Percentiles rank a stretch among this genome's conserved stretches.
Conservation (phyloP, 345 rosid genomes). For the Psidium guajava region DNA sequence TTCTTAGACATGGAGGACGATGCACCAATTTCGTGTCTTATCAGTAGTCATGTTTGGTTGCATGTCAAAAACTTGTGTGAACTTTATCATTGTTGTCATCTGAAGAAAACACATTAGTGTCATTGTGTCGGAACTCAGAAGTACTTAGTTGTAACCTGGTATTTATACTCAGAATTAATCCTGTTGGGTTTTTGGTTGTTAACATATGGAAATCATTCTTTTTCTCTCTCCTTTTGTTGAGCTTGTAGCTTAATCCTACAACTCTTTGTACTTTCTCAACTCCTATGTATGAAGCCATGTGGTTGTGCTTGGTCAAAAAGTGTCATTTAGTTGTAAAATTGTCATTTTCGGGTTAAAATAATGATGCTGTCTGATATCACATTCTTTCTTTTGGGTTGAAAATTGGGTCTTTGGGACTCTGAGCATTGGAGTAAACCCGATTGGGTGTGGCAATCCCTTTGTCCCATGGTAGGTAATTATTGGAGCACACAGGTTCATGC, state of each 20-base stretch:
- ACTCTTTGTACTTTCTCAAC: neutral
- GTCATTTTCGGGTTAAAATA: neutral
- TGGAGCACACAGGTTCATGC: neutral
- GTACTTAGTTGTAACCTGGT: neutral
- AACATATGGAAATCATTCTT: neutral
- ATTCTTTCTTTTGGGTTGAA: neutral
- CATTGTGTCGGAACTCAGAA: neutral
- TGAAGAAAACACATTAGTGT: neutral
- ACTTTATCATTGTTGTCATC: neutral
- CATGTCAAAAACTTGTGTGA: neutral
- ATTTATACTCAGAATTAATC: neutral
- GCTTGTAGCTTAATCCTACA: neutral
- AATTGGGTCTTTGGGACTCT: neutral
- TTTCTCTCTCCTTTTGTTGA: neutral
- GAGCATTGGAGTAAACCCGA: neutral
- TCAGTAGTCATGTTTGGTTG: neutral
- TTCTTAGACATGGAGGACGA: neutral
- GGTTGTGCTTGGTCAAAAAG: neutral
- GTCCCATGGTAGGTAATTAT: neutral
- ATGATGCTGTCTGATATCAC: neutral
- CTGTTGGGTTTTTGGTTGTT: neutral
- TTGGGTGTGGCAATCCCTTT: neutral
- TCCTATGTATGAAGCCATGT: neutral
- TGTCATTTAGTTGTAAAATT: neutral
- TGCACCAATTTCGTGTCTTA: neutral